These are phyloP conservation scores for Poronia punctata DNA, from an alignment of 495 filamentous ascomycete species.

Conservation along the genomic window DNA sequence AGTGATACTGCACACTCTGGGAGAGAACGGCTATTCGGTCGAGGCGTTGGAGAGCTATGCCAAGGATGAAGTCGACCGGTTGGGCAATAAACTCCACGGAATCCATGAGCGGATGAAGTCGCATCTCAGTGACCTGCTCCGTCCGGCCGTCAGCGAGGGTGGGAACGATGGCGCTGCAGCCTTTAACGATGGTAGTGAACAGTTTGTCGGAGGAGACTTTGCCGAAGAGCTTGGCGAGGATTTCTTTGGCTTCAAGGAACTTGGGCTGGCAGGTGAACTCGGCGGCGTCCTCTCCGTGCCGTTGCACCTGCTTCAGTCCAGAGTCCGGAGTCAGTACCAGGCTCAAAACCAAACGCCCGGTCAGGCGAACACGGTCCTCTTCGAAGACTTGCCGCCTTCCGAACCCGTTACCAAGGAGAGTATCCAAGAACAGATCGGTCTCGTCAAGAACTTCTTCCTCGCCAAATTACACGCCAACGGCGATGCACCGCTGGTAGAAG, in stretches of 20 bases:
- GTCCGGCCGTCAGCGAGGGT: constrained; percentile 74
- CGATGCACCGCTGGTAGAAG: constrained; percentile 80
- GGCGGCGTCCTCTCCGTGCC: constrained; percentile 83
- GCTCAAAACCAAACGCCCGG: constrained; percentile 55
- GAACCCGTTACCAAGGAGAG: constrained; percentile 76
- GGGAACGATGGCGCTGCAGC: constrained; percentile 80
- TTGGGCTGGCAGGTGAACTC: constrained; percentile 86
- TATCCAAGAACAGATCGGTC: constrained; percentile 69
- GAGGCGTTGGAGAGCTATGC: constrained; percentile 81
- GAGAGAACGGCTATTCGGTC: constrained; percentile 72
- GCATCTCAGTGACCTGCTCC: constrained; percentile 81
- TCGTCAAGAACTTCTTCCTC: constrained; percentile 84
- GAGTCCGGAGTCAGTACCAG: constrained; percentile 75
- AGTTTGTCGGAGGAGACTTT: constrained; percentile 94
- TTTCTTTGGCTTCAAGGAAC: constrained; percentile 97
- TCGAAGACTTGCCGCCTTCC: constrained; percentile 63
- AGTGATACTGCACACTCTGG: constrained; percentile 75
- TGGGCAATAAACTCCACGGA: constrained; percentile 69
- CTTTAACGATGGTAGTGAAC: constrained; percentile 94
- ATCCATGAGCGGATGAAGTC: constrained; percentile 91
- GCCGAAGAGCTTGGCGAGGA: constrained; percentile 96
- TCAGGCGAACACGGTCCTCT: constrained; percentile 50
- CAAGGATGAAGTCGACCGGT: constrained; percentile 88
- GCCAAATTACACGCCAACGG: constrained; percentile 75
- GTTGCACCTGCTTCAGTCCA: constrained; percentile 85